Evolutionary conservation across 2,329 filamentous ascomycete species (phyloP).

Genomic region (Sporothrix luriei): DNA sequence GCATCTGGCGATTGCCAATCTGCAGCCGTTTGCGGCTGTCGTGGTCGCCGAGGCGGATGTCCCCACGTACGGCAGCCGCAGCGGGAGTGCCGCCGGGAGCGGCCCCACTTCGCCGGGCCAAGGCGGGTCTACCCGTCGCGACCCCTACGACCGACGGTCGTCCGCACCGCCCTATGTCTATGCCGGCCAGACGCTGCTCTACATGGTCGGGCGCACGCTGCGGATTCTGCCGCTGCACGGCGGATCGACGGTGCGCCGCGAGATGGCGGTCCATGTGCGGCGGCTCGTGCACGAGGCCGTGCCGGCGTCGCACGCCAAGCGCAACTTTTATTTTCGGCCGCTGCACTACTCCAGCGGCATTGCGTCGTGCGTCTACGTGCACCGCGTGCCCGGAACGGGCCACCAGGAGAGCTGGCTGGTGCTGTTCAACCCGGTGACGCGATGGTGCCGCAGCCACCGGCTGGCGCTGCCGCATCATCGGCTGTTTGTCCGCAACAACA

Average conservation of each 20-base stretch:
- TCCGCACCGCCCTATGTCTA: slow-evolving; percentile 33
- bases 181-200: slow-evolving; percentile 63
- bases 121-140: slow-evolving; percentile 12
- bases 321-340: slow-evolving; percentile 54
- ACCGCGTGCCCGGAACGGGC: slow-evolving; percentile 40
- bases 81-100: not conserved
- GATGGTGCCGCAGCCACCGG: slow-evolving; percentile 47
- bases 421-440: slow-evolving; percentile 49
- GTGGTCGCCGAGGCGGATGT: slow-evolving; percentile 62
- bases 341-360: slow-evolving; percentile 61
- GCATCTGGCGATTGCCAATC: slow-evolving; percentile 60
- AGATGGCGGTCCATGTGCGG: slow-evolving; percentile 60
- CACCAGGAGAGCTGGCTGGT: slow-evolving; percentile 55
- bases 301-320: slow-evolving; percentile 42
- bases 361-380: slow-evolving; percentile 59
- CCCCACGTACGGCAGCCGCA: slow-evolving; percentile 48
- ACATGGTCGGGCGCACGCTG: slow-evolving; percentile 55
- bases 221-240: slow-evolving; percentile 61
- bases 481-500: slow-evolving; percentile 69
- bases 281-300: slow-evolving; percentile 46
- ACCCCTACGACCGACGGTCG: not conserved
- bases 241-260: slow-evolving; percentile 46
- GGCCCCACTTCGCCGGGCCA: slow-evolving; percentile 8
- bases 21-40: slow-evolving; percentile 63
- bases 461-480: slow-evolving; percentile 54